Conservation (phyloP, 768 basidiomycete species). For the Leccinum pellstonianum region DNA sequence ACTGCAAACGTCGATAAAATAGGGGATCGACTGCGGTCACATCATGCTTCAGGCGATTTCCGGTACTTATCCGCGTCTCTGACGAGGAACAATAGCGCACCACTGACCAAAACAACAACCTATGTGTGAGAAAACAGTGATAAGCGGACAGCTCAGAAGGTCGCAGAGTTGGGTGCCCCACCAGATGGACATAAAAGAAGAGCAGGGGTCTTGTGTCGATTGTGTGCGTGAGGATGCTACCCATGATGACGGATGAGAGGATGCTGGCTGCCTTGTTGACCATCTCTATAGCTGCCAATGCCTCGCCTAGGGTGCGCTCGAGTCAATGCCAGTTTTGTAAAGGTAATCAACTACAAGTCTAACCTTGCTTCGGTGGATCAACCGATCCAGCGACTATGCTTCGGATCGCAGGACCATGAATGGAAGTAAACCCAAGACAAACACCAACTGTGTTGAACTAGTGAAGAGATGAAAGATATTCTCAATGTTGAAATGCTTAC, state of each 20-base stretch:
- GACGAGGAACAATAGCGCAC: constrained; percentile 22
- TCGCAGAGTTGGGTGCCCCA: not conserved
- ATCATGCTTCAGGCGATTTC: constrained; percentile 7
- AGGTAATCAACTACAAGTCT: not conserved
- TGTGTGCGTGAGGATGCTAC: constrained; percentile 26
- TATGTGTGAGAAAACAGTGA: not conserved
- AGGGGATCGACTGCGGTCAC: not conserved
- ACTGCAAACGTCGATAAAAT: not conserved
- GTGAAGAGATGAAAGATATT: constrained; percentile 1
- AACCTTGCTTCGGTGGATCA: constrained; percentile 30
- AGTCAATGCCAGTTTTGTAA: not conserved
- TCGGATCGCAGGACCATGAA: constrained; percentile 20
- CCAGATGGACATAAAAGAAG: constrained; percentile 27
- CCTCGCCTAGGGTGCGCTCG: constrained; percentile 19
- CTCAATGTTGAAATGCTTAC: constrained; percentile 5
- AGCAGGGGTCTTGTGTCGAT: constrained; percentile 22
- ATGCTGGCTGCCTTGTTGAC: constrained; percentile 19
- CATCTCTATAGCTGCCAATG: constrained; percentile 31
- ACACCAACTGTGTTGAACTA: constrained; percentile 12
- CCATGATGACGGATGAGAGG: constrained; percentile 33
- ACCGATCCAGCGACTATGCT: constrained; percentile 31
- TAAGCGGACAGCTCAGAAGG: not conserved
- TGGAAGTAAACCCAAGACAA: constrained; percentile 15
- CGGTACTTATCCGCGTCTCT: constrained; percentile 23
- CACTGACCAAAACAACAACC: constrained; percentile 18